Percentiles rank a stretch among this genome's conserved stretches.
Evolutionary conservation across 164 flowering plant genomes (phyloP).

Genomic region (Sextonia rubra): DNA sequence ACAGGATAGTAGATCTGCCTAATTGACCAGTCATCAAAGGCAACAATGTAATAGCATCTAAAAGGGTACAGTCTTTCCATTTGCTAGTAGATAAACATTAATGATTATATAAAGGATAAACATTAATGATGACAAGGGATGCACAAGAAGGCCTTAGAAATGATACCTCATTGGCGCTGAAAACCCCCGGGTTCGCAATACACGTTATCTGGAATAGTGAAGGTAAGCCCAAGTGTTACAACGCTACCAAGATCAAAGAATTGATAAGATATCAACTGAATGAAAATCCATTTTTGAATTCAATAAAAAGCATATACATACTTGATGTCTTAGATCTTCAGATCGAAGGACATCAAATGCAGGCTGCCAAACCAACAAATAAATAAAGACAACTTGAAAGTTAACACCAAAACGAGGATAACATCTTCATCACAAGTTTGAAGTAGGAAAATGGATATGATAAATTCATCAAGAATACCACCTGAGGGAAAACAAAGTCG

Average conservation of each 20-base stretch:
- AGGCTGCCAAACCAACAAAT: constrained; percentile 52
- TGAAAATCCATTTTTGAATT: constrained; percentile 4
- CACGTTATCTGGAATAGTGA: constrained; percentile 51
- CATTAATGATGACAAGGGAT: not conserved
- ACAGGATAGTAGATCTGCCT: too few species aligned
- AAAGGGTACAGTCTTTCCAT: too few species aligned
- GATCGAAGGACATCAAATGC: constrained; percentile 47
- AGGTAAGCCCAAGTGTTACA: constrained; percentile 3
- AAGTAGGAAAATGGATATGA: not conserved
- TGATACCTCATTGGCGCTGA: constrained; percentile 76
- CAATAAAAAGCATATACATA: constrained; percentile 17
- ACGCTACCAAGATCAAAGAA: not conserved
- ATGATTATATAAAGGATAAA: not conserved
- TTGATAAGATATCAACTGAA: not conserved
- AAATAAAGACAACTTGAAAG: constrained; percentile 5
- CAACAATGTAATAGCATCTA: too few species aligned
- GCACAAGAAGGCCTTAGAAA: not conserved
- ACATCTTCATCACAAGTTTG: not conserved
- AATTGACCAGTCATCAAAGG: too few species aligned
- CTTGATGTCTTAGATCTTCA: constrained; percentile 61
- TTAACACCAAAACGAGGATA: not conserved
- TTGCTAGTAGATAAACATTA: too few species aligned
- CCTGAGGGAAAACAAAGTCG: constrained; percentile 98
- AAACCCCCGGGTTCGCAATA: constrained; percentile 74
- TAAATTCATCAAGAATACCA: constrained; percentile 16